These are phyloP conservation scores for Colletotrichum sp. DNA, from an alignment of 2,329 filamentous ascomycete genomes.

Conservation along the genomic window DNA sequence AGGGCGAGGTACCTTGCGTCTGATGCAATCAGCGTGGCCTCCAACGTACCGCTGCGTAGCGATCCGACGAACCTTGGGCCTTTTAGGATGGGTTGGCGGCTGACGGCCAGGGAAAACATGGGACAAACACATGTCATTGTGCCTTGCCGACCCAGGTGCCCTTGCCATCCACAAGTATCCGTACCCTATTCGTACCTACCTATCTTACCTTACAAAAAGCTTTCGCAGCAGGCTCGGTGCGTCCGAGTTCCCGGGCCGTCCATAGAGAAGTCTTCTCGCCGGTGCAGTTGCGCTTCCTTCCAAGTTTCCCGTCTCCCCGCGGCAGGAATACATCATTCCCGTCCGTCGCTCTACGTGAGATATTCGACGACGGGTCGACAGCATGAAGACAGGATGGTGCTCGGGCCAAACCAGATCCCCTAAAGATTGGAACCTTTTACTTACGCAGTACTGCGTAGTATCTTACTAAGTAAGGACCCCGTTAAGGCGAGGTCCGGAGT, in stretches of 20 bases:
- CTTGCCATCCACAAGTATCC: neutral
- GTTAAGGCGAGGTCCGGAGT: neutral
- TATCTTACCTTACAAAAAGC: neutral
- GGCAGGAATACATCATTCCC: neutral
- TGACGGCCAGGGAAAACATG: neutral
- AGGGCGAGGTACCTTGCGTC: neutral
- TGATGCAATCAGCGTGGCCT: neutral
- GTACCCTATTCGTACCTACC: neutral
- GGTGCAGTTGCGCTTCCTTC: conserved; percentile 3
- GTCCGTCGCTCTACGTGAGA: neutral
- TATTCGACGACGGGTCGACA: neutral
- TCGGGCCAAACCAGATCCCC: neutral
- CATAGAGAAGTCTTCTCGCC: neutral
- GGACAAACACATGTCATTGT: conserved; percentile 20
- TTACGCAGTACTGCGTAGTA: too few species aligned
- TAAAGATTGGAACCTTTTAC: neutral
- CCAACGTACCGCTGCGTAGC: neutral
- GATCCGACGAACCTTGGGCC: neutral
- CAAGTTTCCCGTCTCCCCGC: neutral
- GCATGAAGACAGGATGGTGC: neutral
- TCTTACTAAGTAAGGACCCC: neutral
- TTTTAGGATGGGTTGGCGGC: neutral
- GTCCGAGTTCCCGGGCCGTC: neutral
- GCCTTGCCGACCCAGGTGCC: neutral
- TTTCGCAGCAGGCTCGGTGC: neutral